Percentiles rank a stretch among this genome's conserved stretches.
These are phyloP conservation scores for Trypanosoma lewisi DNA, from an alignment of 208 protist genomes.

Conservation along the genomic window DNA sequence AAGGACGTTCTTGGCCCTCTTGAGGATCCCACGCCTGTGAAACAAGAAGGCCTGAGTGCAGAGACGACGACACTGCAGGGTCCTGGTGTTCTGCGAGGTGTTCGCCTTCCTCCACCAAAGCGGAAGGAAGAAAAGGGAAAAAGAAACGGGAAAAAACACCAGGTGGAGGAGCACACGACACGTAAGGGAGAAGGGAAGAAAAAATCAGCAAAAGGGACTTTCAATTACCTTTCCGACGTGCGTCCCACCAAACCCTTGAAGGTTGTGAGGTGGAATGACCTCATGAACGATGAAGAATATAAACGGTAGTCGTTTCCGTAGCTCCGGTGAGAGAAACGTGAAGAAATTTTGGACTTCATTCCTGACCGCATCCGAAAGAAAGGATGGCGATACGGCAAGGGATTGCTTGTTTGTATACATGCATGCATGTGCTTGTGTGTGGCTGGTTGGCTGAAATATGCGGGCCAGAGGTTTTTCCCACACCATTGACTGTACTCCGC, in stretches of 20 bases:
- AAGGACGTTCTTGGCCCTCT: neutral
- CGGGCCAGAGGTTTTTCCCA: no score
- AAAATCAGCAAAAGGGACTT: constrained; percentile 1
- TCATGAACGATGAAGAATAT: constrained; percentile 21
- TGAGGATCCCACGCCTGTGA: neutral
- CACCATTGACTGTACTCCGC: no score
- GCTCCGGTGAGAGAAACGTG: neutral
- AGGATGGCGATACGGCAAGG: no score
- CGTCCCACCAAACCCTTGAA: neutral
- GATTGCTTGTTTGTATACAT: neutral
- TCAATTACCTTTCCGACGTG: neutral
- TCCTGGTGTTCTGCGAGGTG: constrained; percentile 22
- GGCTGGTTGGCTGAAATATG: no score
- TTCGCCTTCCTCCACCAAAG: constrained; percentile 15
- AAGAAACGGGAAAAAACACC: neutral
- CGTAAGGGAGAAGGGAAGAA: neutral
- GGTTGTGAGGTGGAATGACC: neutral
- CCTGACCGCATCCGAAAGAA: no score
- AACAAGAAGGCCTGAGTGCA: neutral
- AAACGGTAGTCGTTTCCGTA: neutral
- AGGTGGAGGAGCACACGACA: neutral
- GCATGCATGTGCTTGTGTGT: neutral
- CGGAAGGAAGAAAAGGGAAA: constrained; percentile 4
- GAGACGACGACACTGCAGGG: constrained; percentile 11
- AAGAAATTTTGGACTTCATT: no score